phyloP scores from a whole-genome alignment of 2,329 filamentous ascomycete genomes.

The Neoascochyta sp. region DNA sequence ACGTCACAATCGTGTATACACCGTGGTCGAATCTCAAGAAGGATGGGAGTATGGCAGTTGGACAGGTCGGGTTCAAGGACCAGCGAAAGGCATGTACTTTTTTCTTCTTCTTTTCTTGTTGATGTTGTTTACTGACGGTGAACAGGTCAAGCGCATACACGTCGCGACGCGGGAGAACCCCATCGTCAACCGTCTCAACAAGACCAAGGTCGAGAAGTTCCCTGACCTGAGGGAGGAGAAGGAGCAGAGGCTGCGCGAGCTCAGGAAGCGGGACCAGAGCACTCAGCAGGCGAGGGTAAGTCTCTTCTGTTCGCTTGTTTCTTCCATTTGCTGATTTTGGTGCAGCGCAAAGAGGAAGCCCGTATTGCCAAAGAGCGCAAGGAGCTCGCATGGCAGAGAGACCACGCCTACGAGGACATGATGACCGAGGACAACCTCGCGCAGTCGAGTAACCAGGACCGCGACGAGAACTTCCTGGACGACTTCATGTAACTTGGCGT shows the following conservation, averaged over 20 bases:
- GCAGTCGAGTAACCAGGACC: conserved; percentile 78
- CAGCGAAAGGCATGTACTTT: conserved; percentile 56
- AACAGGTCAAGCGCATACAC: conserved; percentile 72
- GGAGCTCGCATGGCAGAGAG: conserved; percentile 89
- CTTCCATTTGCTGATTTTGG: not conserved
- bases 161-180: conserved; percentile 78
- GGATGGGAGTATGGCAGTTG: conserved; percentile 89
- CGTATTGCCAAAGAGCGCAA: conserved; percentile 72
- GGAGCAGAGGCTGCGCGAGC: conserved; percentile 68
- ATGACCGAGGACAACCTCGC: conserved; percentile 80
- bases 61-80: conserved; percentile 94
- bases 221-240: conserved; percentile 80
- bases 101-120: not conserved
- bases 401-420: conserved; percentile 95
- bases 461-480: conserved; percentile 72
- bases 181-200: conserved; percentile 96
- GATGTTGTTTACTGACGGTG: conserved; percentile 3
- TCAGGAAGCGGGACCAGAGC: conserved; percentile 68
- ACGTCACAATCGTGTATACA: conserved; percentile 93
- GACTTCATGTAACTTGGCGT: conserved; percentile 60
- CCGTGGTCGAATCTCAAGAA: conserved; percentile 97
- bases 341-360: conserved; percentile 72
- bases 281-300: conserved; percentile 59
- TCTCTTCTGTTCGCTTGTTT: conserved; percentile 1
- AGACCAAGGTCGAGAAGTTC: conserved; percentile 85